Evolutionary conservation across 495 filamentous ascomycete genomes (phyloP), one percentile per base, ranked within the genome.

Genomic region (Tuber melanosporum): DNA sequence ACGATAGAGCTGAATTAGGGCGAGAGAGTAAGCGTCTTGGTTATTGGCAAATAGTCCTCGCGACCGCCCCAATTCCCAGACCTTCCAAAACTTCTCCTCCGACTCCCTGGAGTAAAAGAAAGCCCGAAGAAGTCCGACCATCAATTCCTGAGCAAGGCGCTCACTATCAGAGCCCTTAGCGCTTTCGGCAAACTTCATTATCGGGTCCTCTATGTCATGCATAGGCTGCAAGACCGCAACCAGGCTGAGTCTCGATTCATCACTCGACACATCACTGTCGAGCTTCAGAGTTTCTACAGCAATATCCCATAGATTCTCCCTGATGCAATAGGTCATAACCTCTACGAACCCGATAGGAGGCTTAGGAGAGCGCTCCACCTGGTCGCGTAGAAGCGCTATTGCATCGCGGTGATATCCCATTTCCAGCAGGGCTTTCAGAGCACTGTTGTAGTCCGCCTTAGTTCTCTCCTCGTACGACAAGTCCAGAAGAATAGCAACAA

Each of bases 401-500:
- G 26, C 57, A 19, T 66, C 57, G 15, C 26, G 57, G 57, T 17
- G 26, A 66, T 66, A 66, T 36, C 57, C 57, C 57, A 66, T 66
- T 32, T 66, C 26, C 3, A 66, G 26, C 7, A 66, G 57, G 57
- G 57, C 26, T 66, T 17, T 66, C 57, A 66, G 17, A 66, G 57
- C 57, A 66, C 5, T 36, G 0, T 66, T 32, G 26, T 66, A 66
- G 4, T 66, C 57, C 26, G 57, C 57, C 57, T 17, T 19, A 17
- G 57, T 66, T 32, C 57, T 76, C 72, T 45, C 20, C 20, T 66
- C 20, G 17, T 36, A 32, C 17, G 78, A 26, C 73, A 80, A 71
- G 17, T 71, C 7, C 46, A 76, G 78, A 44, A 80, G 77, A 62
- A 80, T 72, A 22, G 70, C 72, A 71, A 81, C 71, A 46, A 75